These are phyloP conservation scores for Aspergillus jensenii DNA, from an alignment of 2,329 filamentous ascomycete genomes.

Conservation along the genomic window DNA sequence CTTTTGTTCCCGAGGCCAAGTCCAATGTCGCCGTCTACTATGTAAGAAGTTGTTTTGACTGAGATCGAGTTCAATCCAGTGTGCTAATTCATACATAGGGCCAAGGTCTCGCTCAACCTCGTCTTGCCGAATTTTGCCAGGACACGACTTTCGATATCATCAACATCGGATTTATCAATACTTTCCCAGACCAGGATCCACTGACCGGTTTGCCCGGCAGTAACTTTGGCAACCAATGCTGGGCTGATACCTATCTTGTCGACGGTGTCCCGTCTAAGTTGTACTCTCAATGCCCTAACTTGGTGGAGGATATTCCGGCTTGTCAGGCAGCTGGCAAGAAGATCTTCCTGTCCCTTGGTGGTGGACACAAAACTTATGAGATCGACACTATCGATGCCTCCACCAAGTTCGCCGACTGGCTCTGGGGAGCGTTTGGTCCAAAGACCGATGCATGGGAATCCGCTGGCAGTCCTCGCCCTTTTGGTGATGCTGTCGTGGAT, in stretches of 20 bases:
- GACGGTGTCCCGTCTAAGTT: constrained; percentile 42
- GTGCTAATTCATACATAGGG: constrained; percentile 38
- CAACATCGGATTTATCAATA: constrained; percentile 56
- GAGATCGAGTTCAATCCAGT: neutral
- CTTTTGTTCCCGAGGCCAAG: constrained; percentile 43
- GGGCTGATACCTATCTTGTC: constrained; percentile 38
- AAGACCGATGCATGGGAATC: constrained; percentile 27
- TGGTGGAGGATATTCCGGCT: constrained; percentile 42
- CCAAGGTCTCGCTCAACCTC: constrained; percentile 51
- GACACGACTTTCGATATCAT: constrained; percentile 56
- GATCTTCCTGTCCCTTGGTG: constrained; percentile 50
- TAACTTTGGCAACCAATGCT: constrained; percentile 60
- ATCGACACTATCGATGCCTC: constrained; percentile 43
- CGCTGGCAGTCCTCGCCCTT: constrained; percentile 46
- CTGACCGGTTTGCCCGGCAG: constrained; percentile 49
- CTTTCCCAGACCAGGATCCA: constrained; percentile 48
- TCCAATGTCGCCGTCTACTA: constrained; percentile 56
- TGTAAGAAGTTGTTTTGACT: constrained; percentile 29
- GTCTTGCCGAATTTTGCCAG: constrained; percentile 52
- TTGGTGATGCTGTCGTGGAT: constrained; percentile 48
- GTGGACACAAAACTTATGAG: constrained; percentile 42
- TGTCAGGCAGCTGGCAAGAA: constrained; percentile 46
- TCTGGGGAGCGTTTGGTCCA: constrained; percentile 54
- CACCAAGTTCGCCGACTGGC: constrained; percentile 49
- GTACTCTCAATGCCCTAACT: constrained; percentile 43